A percentile compares a stretch with the other conserved stretches of the same genome.
phyloP scores from a whole-genome alignment of 495 filamentous ascomycete genomes.

The Rostrohypoxylon terebratum region DNA sequence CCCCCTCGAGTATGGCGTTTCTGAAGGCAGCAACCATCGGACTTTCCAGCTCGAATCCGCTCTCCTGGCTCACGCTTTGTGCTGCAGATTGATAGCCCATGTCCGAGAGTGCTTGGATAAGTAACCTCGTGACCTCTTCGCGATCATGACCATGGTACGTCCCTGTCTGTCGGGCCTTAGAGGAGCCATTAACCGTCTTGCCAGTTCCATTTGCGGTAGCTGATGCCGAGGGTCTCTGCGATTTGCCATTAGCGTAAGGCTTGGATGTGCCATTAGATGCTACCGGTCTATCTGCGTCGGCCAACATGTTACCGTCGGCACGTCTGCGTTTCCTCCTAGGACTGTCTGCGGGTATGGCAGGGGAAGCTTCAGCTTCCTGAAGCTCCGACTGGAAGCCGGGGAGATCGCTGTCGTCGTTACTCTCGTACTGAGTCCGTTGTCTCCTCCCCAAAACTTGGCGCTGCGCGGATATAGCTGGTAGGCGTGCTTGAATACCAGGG shows the following conservation, averaged over 20 bases:
- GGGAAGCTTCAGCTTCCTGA: conserved; percentile 36
- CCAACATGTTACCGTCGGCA: conserved; percentile 46
- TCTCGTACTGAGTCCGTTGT: conserved; percentile 40
- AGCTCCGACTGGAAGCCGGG: conserved; percentile 35
- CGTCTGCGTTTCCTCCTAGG: conserved; percentile 46
- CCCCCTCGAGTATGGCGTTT: conserved; percentile 80
- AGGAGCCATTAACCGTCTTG: conserved; percentile 56
- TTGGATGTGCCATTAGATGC: conserved; percentile 46
- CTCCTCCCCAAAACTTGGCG: conserved; percentile 45
- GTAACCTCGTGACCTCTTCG: conserved; percentile 91
- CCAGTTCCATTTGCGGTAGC: conserved; percentile 52
- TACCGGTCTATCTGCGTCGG: conserved; percentile 39
- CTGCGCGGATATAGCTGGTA: conserved; percentile 22
- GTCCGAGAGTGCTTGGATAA: conserved; percentile 91
- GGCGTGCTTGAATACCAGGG: conserved; percentile 27
- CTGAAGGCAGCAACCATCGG: conserved; percentile 86
- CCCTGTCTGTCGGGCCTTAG: conserved; percentile 40
- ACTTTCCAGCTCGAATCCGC: conserved; percentile 89
- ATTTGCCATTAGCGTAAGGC: conserved; percentile 48
- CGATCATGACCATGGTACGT: conserved; percentile 82
- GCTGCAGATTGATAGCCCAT: conserved; percentile 87
- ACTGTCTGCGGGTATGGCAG: conserved; percentile 9
- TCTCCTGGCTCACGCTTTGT: conserved; percentile 77
- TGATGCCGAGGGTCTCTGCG: conserved; percentile 28
- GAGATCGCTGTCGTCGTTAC: conserved; percentile 27